Evolutionary conservation across 202 grass and related monocot species (phyloP).

Genomic region (Zizania palustris): DNA sequence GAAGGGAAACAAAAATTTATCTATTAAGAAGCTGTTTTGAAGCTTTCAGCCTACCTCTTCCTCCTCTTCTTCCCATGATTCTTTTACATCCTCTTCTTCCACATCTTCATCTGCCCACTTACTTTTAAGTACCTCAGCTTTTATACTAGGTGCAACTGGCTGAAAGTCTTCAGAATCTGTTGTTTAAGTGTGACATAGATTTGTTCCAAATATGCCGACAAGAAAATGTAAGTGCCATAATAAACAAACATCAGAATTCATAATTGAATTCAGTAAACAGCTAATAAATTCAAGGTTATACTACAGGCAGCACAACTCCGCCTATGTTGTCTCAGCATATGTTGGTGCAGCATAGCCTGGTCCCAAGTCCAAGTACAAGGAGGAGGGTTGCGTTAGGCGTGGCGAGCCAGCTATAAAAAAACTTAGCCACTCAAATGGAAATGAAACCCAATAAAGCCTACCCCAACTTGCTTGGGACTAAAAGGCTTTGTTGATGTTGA

Average conservation of each 20-base stretch:
- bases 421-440: too few species aligned
- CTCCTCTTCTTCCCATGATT: constrained; percentile 98
- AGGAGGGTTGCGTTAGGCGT: too few species aligned
- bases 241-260: background rate
- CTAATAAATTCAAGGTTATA: background rate
- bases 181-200: constrained; percentile 7
- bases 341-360: too few species aligned
- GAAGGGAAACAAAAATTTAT: background rate
- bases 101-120: constrained; percentile 91
- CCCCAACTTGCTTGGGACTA: too few species aligned
- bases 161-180: constrained; percentile 88
- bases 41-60: constrained; percentile 64
- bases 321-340: too few species aligned
- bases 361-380: too few species aligned
- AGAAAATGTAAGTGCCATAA: background rate
- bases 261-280: background rate
- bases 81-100: constrained; percentile 90
- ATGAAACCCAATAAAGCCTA: too few species aligned
- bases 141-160: constrained; percentile 48
- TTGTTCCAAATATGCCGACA: constrained; percentile 29
- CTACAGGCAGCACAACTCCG: background rate
- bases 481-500: too few species aligned
- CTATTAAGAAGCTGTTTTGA: background rate
- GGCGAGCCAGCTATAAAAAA: too few species aligned
- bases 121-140: constrained; percentile 61